Base-by-base conservation (phyloP, 2,329 filamentous ascomycete genomes). In the Epichloe elymi region DNA sequence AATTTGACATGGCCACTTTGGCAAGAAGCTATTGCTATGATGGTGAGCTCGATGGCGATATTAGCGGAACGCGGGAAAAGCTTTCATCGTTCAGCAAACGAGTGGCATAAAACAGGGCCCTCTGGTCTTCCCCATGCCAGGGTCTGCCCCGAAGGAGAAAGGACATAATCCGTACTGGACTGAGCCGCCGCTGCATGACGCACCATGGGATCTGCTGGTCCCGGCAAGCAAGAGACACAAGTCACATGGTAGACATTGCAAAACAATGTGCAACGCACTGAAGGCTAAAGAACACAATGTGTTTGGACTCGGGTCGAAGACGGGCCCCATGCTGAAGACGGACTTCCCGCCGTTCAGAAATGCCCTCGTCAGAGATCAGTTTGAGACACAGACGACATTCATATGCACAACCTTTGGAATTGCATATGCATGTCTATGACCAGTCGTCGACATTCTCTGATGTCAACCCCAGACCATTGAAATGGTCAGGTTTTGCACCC, bases 201-300 rank as follows among this genome's bases (percentile, higher is more conserved):
- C 51, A 48, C 40, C 14, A 48, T 23, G 51, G 51, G 48, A 48
- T 47, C 48, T 33, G 37, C 43, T 43, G 33, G 43, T 8, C 41
- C 40, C n/a, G 15, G 19, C 33, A 12, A 37, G 19, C 33, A 12
- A 37, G 48, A 49, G 39, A 36, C 33, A 39, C 14, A 11, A 19
- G 33, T 30, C 30, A n/a, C 38, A 35, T 11, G n/a, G 10, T 23
- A 35, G 26, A 33, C 35, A 20, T 19, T 49, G 23, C 46, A n/a
- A 23, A 14, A 5, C 20, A 39, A 23, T 30, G 39, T 40, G 10
- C 7, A 40, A 40, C 26, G 26, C 8, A 19, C 15, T 23, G 19
- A 4, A 14, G 12, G 12, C 40, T 12, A 12, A 12, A 42, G 40
- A 42, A 30, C 26, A 30, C 10, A 1, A 4, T 30, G 10, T 30